Base-by-base conservation (phyloP, 176 grass and related monocot genomes). In the Puccinellia tenuiflora region DNA sequence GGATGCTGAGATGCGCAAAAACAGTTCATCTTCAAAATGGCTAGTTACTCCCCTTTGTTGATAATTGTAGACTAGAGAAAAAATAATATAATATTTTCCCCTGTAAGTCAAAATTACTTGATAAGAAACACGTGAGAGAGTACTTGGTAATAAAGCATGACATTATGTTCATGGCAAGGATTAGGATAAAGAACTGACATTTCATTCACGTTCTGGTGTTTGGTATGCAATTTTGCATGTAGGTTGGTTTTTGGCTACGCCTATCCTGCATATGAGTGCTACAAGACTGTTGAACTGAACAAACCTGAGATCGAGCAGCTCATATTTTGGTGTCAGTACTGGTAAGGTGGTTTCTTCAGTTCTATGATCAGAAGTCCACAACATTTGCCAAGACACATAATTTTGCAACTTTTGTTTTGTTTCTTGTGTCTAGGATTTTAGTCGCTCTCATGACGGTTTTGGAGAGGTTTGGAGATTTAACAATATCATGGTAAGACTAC, bases 271-370 rank as follows among this genome's bases (percentile, higher is more conserved):
- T 99, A 99, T 79, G 97, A 99, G 86, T 99, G 97, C 83, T 99
- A 96, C 85, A 99, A 99, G 83, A 94, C 97, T n/a, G 93, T 99
- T 76, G 97, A 99, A 79, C 91, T 99, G 86, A 99, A 96, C 69
- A 99, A 89, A 81, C 93, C 97, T 30, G 93, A 96, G 84, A 99
- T 99, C 20, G 97, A 92, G 69, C 91, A 94, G 78, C 93, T 99
- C 59, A 87, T 96, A 82, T 99, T 99, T 83, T 99, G 97, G 97
- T 99, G 97, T 78, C 93, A 99, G 77, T 96, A 99, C 75, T 99
- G 97, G 97, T 99, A 87, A 61, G 89, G 25, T 37, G 37, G 56
- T 38, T 81, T 71, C 68, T 53, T 76, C 16, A 65, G 7, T 85
- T 92, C 0, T 53, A 40, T 77, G 5, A 18, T 86, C 4, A 65